Percentiles rank a stretch among this genome's conserved stretches.
phyloP scores from a whole-genome alignment of 176 grass and related monocot genomes.

The Aegilops speltoides region DNA sequence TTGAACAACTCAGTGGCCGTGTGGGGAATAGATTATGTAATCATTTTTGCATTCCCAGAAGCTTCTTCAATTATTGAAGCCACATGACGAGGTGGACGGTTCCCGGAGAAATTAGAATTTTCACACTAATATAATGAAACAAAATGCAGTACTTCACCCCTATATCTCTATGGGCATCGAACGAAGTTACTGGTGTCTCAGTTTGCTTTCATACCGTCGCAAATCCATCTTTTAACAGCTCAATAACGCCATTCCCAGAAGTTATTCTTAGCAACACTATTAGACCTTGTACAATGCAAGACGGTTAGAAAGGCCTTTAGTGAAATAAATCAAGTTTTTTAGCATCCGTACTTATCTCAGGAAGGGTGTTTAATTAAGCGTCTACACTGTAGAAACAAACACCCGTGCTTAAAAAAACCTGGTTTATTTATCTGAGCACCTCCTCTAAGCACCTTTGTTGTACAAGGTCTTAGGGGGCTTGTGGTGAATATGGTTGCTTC shows the following conservation, averaged over 20 bases:
- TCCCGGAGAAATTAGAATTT: not conserved
- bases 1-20: not conserved
- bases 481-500: no score
- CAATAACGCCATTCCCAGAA: not conserved
- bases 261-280: no score
- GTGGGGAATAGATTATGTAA: not conserved
- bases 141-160: not conserved
- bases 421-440: no score
- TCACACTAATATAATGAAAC: not conserved
- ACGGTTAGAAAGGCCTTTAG: no score
- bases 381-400: no score
- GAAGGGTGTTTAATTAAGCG: no score
- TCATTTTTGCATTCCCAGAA: not conserved
- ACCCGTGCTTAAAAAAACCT: no score
- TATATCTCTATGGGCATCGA: not conserved
- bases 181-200: not conserved
- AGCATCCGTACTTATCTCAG: no score
- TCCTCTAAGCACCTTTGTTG: no score
- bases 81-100: not conserved
- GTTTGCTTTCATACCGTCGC: not conserved
- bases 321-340: no score
- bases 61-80: constrained; percentile 7
- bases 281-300: no score
- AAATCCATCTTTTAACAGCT: not conserved
- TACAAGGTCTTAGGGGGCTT: no score